Evolutionary conservation across 2,329 filamentous ascomycete species (phyloP).

Genomic region (Metarhizium brunneum): DNA sequence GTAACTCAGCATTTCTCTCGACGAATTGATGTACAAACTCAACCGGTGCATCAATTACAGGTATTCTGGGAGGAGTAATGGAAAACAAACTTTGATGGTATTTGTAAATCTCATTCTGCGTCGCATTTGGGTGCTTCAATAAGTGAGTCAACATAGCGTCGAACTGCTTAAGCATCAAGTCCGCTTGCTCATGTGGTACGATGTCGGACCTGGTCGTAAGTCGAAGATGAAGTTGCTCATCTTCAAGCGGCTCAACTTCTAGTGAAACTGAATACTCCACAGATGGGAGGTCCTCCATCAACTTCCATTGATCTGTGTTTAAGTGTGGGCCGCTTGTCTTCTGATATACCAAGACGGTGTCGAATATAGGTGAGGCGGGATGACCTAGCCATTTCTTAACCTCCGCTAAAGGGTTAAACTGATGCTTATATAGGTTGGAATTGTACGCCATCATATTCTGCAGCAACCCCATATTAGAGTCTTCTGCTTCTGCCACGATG

Average conservation of each 20-base stretch:
- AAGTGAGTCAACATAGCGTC: conserved; percentile 56
- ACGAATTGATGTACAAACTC: conserved; percentile 69
- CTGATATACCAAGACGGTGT: conserved; percentile 80
- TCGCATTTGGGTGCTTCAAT: conserved; percentile 35
- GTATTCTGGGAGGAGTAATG: conserved; percentile 51
- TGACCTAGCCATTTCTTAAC: conserved; percentile 66
- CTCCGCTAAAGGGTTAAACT: conserved; percentile 59
- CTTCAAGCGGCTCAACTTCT: conserved; percentile 54
- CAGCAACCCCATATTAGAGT: conserved; percentile 49
- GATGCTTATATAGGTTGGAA: conserved; percentile 54
- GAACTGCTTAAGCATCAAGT: conserved; percentile 60
- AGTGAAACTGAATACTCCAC: conserved; percentile 75
- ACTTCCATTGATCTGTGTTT: conserved; percentile 40
- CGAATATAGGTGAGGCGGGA: conserved; percentile 60
- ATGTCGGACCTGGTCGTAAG: conserved; percentile 57
- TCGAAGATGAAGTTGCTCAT: conserved; percentile 46
- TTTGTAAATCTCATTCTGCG: conserved; percentile 28
- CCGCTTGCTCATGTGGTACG: conserved; percentile 60
- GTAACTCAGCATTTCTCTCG: conserved; percentile 46
- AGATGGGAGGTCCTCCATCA: conserved; percentile 55
- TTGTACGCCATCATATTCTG: conserved; percentile 57
- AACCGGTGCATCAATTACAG: conserved; percentile 47
- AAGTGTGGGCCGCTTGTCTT: conserved; percentile 32
- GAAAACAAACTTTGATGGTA: conserved; percentile 43
- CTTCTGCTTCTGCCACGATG: conserved; percentile 46